Conservation (phyloP, 208 protist species). For the Leishmania lainsoni region DNA sequence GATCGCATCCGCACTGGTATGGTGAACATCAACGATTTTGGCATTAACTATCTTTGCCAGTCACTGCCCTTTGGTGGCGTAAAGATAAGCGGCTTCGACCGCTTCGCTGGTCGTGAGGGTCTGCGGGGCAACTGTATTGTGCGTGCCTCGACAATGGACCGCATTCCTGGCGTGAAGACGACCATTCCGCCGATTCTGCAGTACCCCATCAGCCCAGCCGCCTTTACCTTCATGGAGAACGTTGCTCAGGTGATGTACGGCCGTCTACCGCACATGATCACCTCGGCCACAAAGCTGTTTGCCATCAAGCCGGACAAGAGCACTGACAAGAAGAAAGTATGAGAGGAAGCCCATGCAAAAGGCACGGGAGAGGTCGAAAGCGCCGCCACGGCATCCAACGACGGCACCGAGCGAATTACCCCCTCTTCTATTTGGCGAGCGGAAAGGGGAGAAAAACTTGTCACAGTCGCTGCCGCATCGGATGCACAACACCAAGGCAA, state of each 20-base stretch:
- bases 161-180: slow-evolving; percentile 88
- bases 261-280: slow-evolving; percentile 49
- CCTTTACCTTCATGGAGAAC: slow-evolving; percentile 86
- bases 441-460: background rate
- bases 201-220: slow-evolving; percentile 75
- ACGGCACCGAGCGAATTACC: background rate
- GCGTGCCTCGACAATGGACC: slow-evolving; percentile 81
- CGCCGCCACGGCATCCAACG: background rate
- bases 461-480: background rate
- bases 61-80: slow-evolving; percentile 96
- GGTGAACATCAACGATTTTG: slow-evolving; percentile 95
- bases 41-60: slow-evolving; percentile 95
- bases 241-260: slow-evolving; percentile 79
- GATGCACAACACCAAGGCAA: slow-evolving; percentile 2
- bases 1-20: slow-evolving; percentile 86
- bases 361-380: background rate
- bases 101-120: slow-evolving; percentile 94
- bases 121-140: slow-evolving; percentile 92
- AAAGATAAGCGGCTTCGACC: slow-evolving; percentile 96
- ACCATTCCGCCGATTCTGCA: slow-evolving; percentile 79
- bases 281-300: slow-evolving; percentile 53
- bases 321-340: slow-evolving; percentile 34
- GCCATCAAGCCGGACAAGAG: slow-evolving; percentile 46
- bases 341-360: background rate
- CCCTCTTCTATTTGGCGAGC: too few species aligned